phyloP scores from a whole-genome alignment of 1,139 yeast species.

The Taphrina deformans region DNA sequence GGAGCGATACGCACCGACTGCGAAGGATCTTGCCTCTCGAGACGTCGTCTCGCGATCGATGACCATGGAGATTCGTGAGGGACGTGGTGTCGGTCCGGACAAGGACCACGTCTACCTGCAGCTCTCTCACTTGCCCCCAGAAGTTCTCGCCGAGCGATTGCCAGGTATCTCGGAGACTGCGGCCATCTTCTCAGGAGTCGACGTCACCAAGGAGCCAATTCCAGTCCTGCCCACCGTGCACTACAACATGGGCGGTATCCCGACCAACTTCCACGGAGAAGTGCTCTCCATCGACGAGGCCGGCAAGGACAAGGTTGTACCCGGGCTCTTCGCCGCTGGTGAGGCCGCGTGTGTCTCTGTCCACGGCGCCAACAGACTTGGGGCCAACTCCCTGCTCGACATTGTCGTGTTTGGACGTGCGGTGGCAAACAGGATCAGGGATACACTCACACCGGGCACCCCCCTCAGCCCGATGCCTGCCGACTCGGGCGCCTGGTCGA shows the following conservation, averaged over 20 bases:
- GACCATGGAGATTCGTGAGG: constrained; percentile 97
- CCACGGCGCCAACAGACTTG: constrained; percentile 98
- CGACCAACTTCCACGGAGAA: constrained; percentile 74
- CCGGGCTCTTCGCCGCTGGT: constrained; percentile 96
- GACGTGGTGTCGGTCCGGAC: constrained; percentile 97
- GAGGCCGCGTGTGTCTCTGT: constrained; percentile 99
- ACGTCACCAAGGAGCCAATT: constrained; percentile 98
- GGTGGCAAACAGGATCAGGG: constrained; percentile 87
- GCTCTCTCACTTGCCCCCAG: constrained; percentile 89
- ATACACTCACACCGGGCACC: constrained; percentile 79
- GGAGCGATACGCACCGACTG: constrained; percentile 99
- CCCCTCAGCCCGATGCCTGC: constrained; percentile 79
- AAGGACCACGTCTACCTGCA: constrained; percentile 95
- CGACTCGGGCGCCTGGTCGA: constrained; percentile 84
- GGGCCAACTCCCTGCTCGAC: constrained; percentile 97
- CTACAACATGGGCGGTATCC: constrained; percentile 99
- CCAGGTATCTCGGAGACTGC: constrained; percentile 99
- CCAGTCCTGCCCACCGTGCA: constrained; percentile 98
- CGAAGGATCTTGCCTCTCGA: constrained; percentile 97
- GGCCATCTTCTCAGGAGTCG: constrained; percentile 97
- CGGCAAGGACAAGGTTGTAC: constrained; percentile 88
- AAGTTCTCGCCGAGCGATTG: constrained; percentile 88
- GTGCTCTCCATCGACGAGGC: constrained; percentile 77
- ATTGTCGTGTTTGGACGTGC: constrained; percentile 98
- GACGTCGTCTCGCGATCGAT: constrained; percentile 98